A percentile compares a stretch with the other conserved stretches of the same genome.
phyloP scores from a whole-genome alignment of 305 asterid species.

The Fraxinus xanthoxyloides region DNA sequence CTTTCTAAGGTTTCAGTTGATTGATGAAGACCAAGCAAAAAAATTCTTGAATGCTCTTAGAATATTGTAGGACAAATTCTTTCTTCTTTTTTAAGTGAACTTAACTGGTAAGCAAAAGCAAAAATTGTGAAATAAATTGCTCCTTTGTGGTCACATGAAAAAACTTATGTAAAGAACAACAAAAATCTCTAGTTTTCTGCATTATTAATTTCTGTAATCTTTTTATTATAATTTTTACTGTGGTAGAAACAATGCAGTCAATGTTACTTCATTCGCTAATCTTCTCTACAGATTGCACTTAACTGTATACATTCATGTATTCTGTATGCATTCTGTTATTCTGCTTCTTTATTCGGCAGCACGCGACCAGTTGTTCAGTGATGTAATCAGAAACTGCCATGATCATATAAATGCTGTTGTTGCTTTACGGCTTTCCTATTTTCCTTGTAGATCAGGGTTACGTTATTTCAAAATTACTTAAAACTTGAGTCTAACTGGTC shows the following conservation, averaged over 20 bases:
- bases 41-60: neutral
- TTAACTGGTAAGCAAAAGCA: neutral
- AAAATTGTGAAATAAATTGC: neutral
- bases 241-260: neutral
- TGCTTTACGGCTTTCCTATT: neutral
- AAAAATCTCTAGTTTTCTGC: neutral
- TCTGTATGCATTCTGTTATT: neutral
- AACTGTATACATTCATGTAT: neutral
- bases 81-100: neutral
- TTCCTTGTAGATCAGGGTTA: neutral
- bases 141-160: neutral
- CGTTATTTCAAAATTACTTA: conserved; percentile 3
- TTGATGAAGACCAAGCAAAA: neutral
- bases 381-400: neutral
- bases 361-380: neutral
- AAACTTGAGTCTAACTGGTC: conserved; percentile 15
- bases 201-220: neutral
- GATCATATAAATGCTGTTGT: neutral
- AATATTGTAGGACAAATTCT: neutral
- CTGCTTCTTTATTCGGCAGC: neutral
- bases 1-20: neutral
- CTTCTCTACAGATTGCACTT: neutral
- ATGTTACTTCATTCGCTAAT: neutral
- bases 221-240: neutral
- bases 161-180: neutral